Evolutionary conservation across 148 eudicot species (phyloP).

Genomic region (Rhododendron williamsianum): DNA sequence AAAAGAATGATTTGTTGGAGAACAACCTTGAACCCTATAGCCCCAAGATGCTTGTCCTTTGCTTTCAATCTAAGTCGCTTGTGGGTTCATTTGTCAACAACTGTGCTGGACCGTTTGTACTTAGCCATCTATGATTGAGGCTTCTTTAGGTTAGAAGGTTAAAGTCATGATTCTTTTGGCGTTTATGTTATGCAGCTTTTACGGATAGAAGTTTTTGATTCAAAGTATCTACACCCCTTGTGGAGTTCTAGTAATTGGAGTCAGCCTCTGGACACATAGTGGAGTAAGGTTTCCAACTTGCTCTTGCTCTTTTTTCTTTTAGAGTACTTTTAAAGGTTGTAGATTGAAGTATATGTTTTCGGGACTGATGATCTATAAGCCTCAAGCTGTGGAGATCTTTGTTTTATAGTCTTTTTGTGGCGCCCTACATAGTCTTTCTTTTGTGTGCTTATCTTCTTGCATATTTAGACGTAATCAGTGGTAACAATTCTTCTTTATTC

Average conservation of each 20-base stretch:
- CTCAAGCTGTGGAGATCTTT: background rate
- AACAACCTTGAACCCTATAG: background rate
- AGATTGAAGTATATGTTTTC: background rate
- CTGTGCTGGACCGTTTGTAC: background rate
- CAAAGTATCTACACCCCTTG: background rate
- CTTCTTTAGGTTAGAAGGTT: background rate
- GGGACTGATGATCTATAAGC: background rate
- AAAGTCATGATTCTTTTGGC: background rate
- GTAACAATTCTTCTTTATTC: slow-evolving; percentile 11
- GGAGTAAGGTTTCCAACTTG: background rate
- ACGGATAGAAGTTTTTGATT: background rate
- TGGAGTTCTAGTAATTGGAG: background rate
- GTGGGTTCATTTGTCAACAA: background rate
- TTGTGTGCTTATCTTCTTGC: background rate
- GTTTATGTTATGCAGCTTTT: background rate
- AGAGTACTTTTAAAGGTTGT: background rate
- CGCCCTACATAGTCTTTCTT: background rate
- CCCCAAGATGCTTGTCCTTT: background rate
- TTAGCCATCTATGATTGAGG: background rate
- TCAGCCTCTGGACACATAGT: background rate
- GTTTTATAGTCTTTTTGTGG: background rate
- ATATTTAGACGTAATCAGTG: background rate
- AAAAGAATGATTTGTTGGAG: background rate
- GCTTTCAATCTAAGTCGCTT: background rate
- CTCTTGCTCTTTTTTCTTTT: background rate